Conservation (phyloP, 306 rosid species). For the Cicer pinnatifidum region DNA sequence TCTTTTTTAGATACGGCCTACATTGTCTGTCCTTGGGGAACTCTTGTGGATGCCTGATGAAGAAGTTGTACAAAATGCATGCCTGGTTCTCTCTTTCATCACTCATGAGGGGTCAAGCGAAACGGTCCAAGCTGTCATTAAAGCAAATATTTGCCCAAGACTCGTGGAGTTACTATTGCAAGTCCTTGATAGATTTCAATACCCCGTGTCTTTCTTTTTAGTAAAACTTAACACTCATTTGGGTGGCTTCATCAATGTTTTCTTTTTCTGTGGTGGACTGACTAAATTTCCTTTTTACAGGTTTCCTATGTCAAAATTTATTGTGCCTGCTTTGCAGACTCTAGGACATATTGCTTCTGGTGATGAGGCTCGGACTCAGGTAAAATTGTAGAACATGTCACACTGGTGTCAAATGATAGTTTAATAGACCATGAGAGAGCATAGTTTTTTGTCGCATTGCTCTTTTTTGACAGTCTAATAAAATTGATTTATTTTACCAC, state of each 20-base stretch:
- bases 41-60: background rate
- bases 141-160: conserved; percentile 4
- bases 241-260: background rate
- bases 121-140: background rate
- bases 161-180: background rate
- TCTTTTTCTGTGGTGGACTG: background rate
- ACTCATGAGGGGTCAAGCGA: background rate
- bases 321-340: background rate
- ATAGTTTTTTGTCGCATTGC: background rate
- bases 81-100: background rate
- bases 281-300: background rate
- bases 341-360: background rate
- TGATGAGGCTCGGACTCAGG: background rate
- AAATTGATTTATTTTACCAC: background rate
- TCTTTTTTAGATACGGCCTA: background rate
- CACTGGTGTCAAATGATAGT: background rate
- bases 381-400: background rate
- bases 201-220: background rate
- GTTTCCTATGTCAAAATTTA: background rate
- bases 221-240: background rate
- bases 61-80: background rate
- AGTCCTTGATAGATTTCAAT: background rate
- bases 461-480: background rate
- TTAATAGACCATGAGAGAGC: background rate
- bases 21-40: background rate